A percentile compares a stretch with the other conserved stretches of the same genome.
Conservation (phyloP, 441 rosid genomes). For the Euphorbia celastroides region DNA sequence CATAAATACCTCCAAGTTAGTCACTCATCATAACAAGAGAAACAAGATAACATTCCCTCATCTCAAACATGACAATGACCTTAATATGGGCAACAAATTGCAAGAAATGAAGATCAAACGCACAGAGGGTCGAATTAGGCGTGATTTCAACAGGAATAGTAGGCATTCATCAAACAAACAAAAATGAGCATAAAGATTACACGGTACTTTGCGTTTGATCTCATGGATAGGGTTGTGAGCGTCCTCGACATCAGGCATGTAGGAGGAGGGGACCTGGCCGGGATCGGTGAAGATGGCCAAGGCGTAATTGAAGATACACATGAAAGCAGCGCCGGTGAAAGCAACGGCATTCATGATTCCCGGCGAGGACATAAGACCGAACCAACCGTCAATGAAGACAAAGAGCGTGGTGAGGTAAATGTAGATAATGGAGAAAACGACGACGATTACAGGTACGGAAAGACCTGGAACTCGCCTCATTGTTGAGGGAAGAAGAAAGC, state of each 20-base stretch:
- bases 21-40: not conserved
- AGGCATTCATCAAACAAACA: not conserved
- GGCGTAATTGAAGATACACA: conserved; percentile 53
- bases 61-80: not conserved
- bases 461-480: conserved; percentile 53
- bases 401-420: conserved; percentile 68
- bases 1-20: not conserved
- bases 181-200: not conserved
- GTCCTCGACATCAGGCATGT: conserved; percentile 76
- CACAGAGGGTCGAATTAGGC: no score
- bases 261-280: conserved; percentile 67
- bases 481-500: not conserved
- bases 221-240: conserved; percentile 56
- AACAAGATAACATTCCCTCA: conserved; percentile 2
- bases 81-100: not conserved
- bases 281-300: conserved; percentile 69
- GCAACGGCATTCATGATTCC: conserved; percentile 64
- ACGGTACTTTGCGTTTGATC: conserved; percentile 81
- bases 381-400: conserved; percentile 80
- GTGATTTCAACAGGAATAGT: not conserved
- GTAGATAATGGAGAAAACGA: conserved; percentile 52
- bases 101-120: not conserved
- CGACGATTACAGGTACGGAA: conserved; percentile 63
- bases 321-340: conserved; percentile 60
- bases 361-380: conserved; percentile 70